These are phyloP conservation scores for Colletotrichum coccodes DNA, from an alignment of 2,329 filamentous ascomycete species.

Conservation along the genomic window DNA sequence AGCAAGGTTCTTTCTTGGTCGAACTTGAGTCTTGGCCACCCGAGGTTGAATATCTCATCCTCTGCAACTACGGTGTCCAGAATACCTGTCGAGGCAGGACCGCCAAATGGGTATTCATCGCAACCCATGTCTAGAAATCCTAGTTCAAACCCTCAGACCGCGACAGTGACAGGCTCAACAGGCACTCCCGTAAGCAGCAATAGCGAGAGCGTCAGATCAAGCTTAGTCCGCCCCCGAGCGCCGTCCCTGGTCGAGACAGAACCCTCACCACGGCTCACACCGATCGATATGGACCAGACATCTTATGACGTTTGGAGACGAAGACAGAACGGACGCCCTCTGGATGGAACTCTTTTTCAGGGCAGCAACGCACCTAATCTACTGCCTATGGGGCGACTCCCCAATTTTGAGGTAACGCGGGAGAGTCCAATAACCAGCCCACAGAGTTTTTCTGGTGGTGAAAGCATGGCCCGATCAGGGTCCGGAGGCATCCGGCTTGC, in stretches of 20 bases:
- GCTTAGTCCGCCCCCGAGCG: conserved; percentile 40
- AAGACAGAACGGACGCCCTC: conserved; percentile 10
- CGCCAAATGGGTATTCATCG: conserved; percentile 54
- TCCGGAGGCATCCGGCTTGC: conserved; percentile 29
- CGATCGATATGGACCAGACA: conserved; percentile 41
- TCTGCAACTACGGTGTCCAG: conserved; percentile 32
- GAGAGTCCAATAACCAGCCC: conserved; percentile 16
- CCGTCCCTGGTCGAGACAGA: conserved; percentile 56
- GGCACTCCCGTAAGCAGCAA: conserved; percentile 34
- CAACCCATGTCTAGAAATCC: conserved; percentile 61
- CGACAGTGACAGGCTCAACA: conserved; percentile 1
- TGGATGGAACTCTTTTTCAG: conserved; percentile 11
- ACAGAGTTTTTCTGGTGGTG: not conserved
- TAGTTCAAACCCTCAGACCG: conserved; percentile 41
- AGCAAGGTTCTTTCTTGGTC: conserved; percentile 21
- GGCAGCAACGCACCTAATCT: conserved; percentile 17
- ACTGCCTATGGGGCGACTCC: not conserved
- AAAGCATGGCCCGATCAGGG: conserved; percentile 22
- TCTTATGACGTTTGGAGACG: conserved; percentile 42
- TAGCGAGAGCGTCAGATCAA: conserved; percentile 34
- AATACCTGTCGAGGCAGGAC: conserved; percentile 36
- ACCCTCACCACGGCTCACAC: conserved; percentile 49
- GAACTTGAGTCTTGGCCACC: not conserved
- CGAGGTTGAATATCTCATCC: conserved; percentile 35
- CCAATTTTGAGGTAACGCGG: conserved; percentile 7